Evolutionary conservation across 2,329 filamentous ascomycete genomes (phyloP), one percentile per base, ranked within the genome.

Genomic region (Didymella glomerata): DNA sequence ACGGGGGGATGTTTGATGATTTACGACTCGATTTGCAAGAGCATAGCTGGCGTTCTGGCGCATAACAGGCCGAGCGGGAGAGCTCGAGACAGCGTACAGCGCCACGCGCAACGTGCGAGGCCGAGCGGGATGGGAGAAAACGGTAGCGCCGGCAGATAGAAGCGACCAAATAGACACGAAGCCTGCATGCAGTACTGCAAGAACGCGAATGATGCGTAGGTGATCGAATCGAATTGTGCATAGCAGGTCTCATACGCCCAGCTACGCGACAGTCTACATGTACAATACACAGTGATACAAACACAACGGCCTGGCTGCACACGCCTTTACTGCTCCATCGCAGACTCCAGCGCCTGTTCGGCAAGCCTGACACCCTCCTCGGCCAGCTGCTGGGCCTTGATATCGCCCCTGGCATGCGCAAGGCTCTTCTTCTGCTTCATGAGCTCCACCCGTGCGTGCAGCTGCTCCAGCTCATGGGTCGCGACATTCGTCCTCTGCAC

Each of bases 211-310:
- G 2, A 8, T 28, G 27, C 10, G 10, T 28, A 28, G 5, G 6
- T 28, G 27, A 28, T 28, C 27, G 27, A 28, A 28, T 28, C 41
- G 34, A 51, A 57, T 41, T 22, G 42, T 32, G 42, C 40, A 57
- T 54, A 27, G 45, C 54, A 51, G 59, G 51, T 49, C 62, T 60
- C 48, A 50, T 61, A 58, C 55, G 59, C 56, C 54, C 40, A 54
- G 49, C 60, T 60, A 60, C 48, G 20, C 57, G 48, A 63, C 49
- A 40, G 45, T 67, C 48, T 64, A 66, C 60, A 57, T 41, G 60
- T 66, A 62, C 47, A 63, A 46, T 63, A 59, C 67, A 65, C 57
- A 62, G 60, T 60, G 59, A 55, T 46, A 58, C 52, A 50, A 28
- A 28, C 27, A 28, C 2, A 8, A 10, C 4, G 27, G 8, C 27